These are phyloP conservation scores for Sparassis latifolia DNA, from an alignment of 1,284 basidiomycete species.

Conservation along the genomic window DNA sequence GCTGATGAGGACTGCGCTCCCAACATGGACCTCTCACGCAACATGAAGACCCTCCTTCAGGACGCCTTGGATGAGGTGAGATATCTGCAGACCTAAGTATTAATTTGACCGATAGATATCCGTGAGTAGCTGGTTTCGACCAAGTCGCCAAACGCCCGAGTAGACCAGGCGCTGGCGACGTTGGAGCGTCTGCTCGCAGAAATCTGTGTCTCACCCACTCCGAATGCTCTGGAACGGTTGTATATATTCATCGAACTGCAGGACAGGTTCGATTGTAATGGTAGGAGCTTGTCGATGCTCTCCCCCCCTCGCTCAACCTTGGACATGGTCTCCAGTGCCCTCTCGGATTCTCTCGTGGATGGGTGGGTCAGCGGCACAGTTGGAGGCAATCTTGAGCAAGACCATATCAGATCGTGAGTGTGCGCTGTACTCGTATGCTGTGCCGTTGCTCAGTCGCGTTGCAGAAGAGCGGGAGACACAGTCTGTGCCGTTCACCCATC, in stretches of 20 bases:
- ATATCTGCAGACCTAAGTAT: neutral
- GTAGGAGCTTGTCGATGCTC: constrained; percentile 34
- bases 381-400: constrained; percentile 20
- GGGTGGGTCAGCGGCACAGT: constrained; percentile 15
- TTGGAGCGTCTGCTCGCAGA: constrained; percentile 57
- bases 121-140: constrained; percentile 54
- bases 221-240: constrained; percentile 33
- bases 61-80: constrained; percentile 62
- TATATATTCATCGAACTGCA: constrained; percentile 58
- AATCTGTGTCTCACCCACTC: constrained; percentile 38
- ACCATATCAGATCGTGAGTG: constrained; percentile 20
- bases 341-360: constrained; percentile 52
- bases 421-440: too few species aligned
- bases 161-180: constrained; percentile 44
- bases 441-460: too few species aligned
- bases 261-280: constrained; percentile 71
- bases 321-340: constrained; percentile 39
- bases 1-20: too few species aligned
- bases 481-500: constrained; percentile 17
- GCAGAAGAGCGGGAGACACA: too few species aligned
- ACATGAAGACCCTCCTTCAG: constrained; percentile 43
- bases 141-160: constrained; percentile 42
- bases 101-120: constrained; percentile 1
- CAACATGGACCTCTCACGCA: too few species aligned
- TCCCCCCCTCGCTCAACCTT: too few species aligned